Evolutionary conservation across 495 filamentous ascomycete species (phyloP), one percentile per base, ranked within the genome.

Genomic region (Aspergillus asperescens): DNA sequence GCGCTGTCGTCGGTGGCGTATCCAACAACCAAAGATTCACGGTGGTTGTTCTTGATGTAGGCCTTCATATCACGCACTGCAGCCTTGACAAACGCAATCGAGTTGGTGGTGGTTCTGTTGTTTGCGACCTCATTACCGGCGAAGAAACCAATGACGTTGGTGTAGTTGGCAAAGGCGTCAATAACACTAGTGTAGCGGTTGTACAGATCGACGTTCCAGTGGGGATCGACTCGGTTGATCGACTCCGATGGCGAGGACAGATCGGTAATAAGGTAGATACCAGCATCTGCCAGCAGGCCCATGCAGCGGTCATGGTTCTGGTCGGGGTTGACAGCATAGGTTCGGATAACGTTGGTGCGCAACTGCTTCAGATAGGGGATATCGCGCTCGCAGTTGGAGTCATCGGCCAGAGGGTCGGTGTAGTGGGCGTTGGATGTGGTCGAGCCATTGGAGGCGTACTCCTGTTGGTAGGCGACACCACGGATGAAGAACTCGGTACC

Each of bases 101-200:
- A 88, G 57, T 72, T 68, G 41, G 91, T 96, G 78, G 94, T 96
- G 72, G 80, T 89, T 44, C 77, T 70, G 55, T 81, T 75, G 77
- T 97, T 95, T 60, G 89, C 84, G 47, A 97, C 93, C 71, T 98
- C 93, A 66, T 98, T 97, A 59, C 94, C 94, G 47, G 91, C 88
- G 69, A 97, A 97, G 82, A 97, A 98, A 61, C 94, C 93, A 52
- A 98, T 81, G 48, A 86, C 81, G 66, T 98, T 98, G 68, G 76
- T 78, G 73, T 96, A 96, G 56, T 85, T 77, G 57, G 79, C 76
- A 49, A 98, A 77, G 32, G 81, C 79, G 68, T 98, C 91, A 35
- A 98, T 70, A 25, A 98, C 93, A n/a, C 66, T 72, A 55, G 87
- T 87, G 75, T 98, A 98, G 45, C 88, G 84, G 5, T 77, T 71